Evolutionary conservation across 805 yeast genomes (phyloP).

Genomic region (Vanderwaltozyma polyspora): DNA sequence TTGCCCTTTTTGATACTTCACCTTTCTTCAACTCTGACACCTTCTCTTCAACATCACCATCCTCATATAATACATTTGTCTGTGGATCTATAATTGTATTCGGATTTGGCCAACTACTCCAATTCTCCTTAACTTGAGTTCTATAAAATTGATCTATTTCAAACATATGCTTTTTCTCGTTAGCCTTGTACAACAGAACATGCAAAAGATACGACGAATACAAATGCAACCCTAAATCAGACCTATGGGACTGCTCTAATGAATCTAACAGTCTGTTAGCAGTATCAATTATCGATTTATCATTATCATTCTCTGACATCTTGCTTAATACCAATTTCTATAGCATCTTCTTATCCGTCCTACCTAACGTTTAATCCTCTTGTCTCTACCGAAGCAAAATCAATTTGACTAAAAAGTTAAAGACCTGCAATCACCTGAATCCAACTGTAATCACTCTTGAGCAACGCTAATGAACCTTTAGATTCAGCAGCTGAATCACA

Average conservation of each 20-base stretch:
- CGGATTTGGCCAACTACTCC: constrained; percentile 54
- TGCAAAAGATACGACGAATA: constrained; percentile 41
- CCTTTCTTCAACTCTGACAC: constrained; percentile 8
- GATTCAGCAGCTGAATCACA: no score
- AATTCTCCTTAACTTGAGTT: constrained; percentile 29
- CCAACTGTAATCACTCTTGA: no score
- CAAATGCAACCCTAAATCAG: constrained; percentile 54
- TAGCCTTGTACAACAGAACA: constrained; percentile 17
- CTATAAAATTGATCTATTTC: constrained; percentile 27
- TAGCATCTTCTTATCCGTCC: no score
- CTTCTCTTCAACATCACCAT: constrained; percentile 1
- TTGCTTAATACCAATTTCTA: neutral
- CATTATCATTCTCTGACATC: neutral
- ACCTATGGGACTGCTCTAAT: constrained; percentile 39
- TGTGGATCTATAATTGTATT: constrained; percentile 22
- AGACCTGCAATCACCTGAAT: no score
- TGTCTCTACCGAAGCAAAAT: no score
- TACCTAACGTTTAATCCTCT: no score
- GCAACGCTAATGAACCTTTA: no score
- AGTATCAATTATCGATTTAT: neutral
- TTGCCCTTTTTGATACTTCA: constrained; percentile 17
- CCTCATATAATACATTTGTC: constrained; percentile 19
- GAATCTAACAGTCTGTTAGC: constrained; percentile 27
- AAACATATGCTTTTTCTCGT: constrained; percentile 20
- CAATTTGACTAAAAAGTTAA: no score